Base-by-base conservation (phyloP, 2,329 filamentous ascomycete species). In the Pseudocercospora pini-densiflorae region DNA sequence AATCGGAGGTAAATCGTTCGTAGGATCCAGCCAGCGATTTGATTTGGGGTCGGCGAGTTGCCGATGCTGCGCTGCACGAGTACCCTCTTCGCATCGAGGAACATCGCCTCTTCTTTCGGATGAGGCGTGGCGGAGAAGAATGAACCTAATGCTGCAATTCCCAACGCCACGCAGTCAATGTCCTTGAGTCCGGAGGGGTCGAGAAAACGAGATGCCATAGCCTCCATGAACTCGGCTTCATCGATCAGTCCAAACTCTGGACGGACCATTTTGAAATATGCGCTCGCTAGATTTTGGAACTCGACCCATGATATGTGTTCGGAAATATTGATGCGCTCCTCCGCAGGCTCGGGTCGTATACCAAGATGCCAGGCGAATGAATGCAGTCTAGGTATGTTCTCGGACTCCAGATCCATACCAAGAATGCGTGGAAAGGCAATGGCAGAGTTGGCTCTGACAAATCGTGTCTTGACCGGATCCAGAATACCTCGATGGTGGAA, bases 361-460 rank as follows among this genome's bases (percentile, higher is more conserved):
- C 76, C 80, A 12, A 81, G 75, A 71, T 88, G 87, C 86, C 86
- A 14, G 14, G 83, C 85, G 71, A 88, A 87, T 0, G 85, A 81
- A 68, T 86, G 83, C 68, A 87, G 77, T 54, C 83, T 78, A 0
- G 86, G 85, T 1, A 84, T 85, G 68, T 81, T 83, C 6, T 83
- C 82, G 0, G 85, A 82, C 68, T 88, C 85, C 19, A 87, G 78
- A 53, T 83, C 81, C 62, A 87, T 80, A 0, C 83, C 86, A 36
- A 88, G 75, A 33, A 82, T 82, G 51, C 85, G 77, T 1, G 87
- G 81, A 70, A 88, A 88, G 0, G 86, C 85, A 0, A 86, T 83
- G 0, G 85, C 85, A 23, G 75, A 77, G 60, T 77, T 77, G 8
- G 76, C 76, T 40, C 75, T 68, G 19, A 77, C 76, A 57, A 77